phyloP scores from a whole-genome alignment of 2,329 filamentous ascomycete species.

The Aspergillus ustus region DNA sequence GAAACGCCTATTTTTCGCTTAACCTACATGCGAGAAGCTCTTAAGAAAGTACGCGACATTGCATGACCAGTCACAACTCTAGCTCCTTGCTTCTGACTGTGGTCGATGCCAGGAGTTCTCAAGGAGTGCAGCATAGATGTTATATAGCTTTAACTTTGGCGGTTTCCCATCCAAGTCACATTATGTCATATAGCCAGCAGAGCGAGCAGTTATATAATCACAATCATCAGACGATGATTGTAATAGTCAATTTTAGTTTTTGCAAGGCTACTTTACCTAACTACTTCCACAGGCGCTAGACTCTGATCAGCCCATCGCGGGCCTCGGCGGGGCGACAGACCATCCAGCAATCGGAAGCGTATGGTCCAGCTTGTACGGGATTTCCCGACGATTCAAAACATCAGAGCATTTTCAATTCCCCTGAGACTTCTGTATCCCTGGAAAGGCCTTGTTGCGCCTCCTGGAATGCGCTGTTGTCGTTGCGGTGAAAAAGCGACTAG shows the following conservation, averaged over 20 bases:
- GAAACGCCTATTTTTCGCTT: conserved; percentile 41
- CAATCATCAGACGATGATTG: neutral
- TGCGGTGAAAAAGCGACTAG: conserved; percentile 27
- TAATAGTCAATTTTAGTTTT: neutral
- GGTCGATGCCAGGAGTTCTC: neutral
- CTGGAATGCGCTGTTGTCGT: conserved; percentile 6
- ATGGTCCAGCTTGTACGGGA: neutral
- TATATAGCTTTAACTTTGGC: neutral
- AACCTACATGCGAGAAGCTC: conserved; percentile 20
- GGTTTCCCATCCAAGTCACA: neutral
- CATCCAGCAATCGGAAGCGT: neutral
- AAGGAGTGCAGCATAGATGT: neutral
- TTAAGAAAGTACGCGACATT: neutral
- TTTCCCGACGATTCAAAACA: neutral
- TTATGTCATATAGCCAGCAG: neutral
- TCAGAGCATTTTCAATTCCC: neutral
- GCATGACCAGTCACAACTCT: neutral
- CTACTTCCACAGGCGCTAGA: neutral
- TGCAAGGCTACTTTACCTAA: no score
- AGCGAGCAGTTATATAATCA: neutral
- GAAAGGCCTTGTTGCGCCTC: conserved; percentile 1
- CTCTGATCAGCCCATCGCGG: conserved; percentile 13
- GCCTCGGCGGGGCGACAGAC: conserved; percentile 4
- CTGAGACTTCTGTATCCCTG: neutral
- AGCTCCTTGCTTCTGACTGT: neutral